Evolutionary conservation across 2,329 filamentous ascomycete species (phyloP).

Genomic region (Colletotrichum horii): DNA sequence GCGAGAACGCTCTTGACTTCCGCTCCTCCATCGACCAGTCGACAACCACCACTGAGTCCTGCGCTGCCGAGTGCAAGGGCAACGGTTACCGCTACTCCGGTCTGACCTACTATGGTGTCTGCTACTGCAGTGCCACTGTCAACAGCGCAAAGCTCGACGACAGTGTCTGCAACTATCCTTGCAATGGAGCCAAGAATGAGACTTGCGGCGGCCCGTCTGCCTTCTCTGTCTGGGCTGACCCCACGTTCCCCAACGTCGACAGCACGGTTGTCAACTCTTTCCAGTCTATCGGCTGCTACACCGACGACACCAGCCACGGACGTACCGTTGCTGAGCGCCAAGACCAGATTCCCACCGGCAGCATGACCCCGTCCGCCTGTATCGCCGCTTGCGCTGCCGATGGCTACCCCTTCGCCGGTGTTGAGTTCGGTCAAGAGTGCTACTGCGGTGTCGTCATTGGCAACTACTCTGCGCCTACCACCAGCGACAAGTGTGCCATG

Average conservation of each 20-base stretch:
- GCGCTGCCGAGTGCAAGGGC: conserved; percentile 54
- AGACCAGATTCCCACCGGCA: conserved; percentile 36
- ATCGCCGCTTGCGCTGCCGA: conserved; percentile 45
- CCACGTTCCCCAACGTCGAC: conserved; percentile 48
- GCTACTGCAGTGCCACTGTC: conserved; percentile 58
- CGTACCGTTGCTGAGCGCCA: conserved; percentile 51
- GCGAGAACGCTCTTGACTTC: conserved; percentile 40
- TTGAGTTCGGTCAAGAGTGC: conserved; percentile 49
- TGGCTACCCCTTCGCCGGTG: conserved; percentile 54
- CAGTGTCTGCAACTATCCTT: conserved; percentile 62
- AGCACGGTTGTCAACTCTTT: conserved; percentile 57
- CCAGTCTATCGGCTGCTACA: conserved; percentile 67
- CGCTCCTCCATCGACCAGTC: conserved; percentile 41
- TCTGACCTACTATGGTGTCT: conserved; percentile 55
- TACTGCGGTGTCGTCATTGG: conserved; percentile 60
- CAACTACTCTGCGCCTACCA: conserved; percentile 43
- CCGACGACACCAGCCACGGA: conserved; percentile 45
- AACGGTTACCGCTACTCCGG: conserved; percentile 57
- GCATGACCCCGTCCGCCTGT: conserved; percentile 48
- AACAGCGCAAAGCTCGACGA: conserved; percentile 56
- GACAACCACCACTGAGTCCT: conserved; percentile 52
- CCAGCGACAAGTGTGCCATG: conserved; percentile 49
- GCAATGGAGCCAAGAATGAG: conserved; percentile 50
- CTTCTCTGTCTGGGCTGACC: conserved; percentile 55
- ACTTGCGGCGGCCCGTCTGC: conserved; percentile 51